These are phyloP conservation scores for Imleria badia DNA, from an alignment of 768 basidiomycete genomes.

Conservation along the genomic window DNA sequence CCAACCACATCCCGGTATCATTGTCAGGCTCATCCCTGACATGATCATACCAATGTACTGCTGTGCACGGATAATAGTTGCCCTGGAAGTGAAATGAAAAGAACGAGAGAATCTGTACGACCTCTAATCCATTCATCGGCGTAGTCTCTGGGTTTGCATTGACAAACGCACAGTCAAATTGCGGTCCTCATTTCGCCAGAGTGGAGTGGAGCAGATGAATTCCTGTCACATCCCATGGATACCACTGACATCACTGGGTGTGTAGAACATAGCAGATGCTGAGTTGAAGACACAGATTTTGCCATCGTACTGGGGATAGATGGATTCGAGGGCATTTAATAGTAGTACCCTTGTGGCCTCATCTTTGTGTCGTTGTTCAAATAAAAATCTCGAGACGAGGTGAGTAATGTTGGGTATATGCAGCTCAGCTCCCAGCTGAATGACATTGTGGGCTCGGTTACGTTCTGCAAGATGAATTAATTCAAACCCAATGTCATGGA, in stretches of 20 bases:
- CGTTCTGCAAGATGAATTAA: too few species aligned
- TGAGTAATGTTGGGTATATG: too few species aligned
- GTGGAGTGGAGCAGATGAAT: not conserved
- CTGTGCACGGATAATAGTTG: conserved; percentile 17
- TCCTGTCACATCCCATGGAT: not conserved
- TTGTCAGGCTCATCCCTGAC: conserved; percentile 19
- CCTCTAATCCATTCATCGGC: conserved; percentile 15
- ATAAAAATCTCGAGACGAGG: too few species aligned
- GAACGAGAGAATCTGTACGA: conserved; percentile 18
- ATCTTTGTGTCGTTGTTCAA: too few species aligned
- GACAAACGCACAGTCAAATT: too few species aligned
- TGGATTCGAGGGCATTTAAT: too few species aligned
- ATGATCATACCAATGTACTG: conserved; percentile 21
- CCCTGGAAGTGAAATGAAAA: conserved; percentile 20
- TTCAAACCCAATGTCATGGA: too few species aligned
- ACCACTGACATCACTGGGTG: not conserved
- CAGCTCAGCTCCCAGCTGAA: too few species aligned
- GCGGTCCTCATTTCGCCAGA: not conserved
- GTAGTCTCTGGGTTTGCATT: too few species aligned
- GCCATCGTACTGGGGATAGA: not conserved
- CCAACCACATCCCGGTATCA: too few species aligned
- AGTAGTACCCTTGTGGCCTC: too few species aligned
- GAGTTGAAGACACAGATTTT: not conserved
- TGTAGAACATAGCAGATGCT: not conserved
- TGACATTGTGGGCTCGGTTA: too few species aligned